Percentiles rank a stretch among this genome's conserved stretches.
These are phyloP conservation scores for Ophiostoma montium DNA, from an alignment of 2,329 filamentous ascomycete genomes.

Conservation along the genomic window DNA sequence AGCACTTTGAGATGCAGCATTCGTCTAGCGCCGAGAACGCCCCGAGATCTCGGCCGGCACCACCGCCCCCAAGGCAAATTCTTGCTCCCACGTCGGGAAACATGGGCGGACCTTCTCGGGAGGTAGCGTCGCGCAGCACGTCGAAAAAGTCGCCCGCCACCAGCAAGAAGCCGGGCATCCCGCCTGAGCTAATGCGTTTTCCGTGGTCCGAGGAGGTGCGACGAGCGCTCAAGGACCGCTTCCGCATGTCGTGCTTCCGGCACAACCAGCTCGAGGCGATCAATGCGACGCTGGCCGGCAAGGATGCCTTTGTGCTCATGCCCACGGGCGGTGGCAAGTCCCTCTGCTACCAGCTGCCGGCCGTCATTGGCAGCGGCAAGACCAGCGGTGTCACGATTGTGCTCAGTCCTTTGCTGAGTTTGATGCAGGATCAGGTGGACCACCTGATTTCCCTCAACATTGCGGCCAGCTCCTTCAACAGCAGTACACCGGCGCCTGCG, in stretches of 20 bases:
- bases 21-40: conserved; percentile 18
- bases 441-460: conserved; percentile 65
- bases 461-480: conserved; percentile 68
- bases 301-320: conserved; percentile 93
- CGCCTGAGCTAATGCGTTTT: conserved; percentile 44
- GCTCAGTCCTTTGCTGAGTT: conserved; percentile 81
- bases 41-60: conserved; percentile 6
- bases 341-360: conserved; percentile 88
- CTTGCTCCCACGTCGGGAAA: conserved; percentile 38
- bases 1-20: conserved; percentile 31
- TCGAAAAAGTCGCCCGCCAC: conserved; percentile 17
- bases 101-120: conserved; percentile 17
- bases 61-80: conserved; percentile 19
- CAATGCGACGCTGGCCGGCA: conserved; percentile 75
- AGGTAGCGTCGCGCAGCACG: conserved; percentile 21
- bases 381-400: conserved; percentile 84
- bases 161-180: conserved; percentile 23
- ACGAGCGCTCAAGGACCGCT: conserved; percentile 64
- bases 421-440: conserved; percentile 94
- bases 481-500: conserved; percentile 51
- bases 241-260: conserved; percentile 75
- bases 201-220: conserved; percentile 82
- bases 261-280: conserved; percentile 90
- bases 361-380: conserved; percentile 65
- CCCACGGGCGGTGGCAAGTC: conserved; percentile 96